phyloP scores from a whole-genome alignment of 2,329 filamentous ascomycete species.

The Sordariomycetes sp. region DNA sequence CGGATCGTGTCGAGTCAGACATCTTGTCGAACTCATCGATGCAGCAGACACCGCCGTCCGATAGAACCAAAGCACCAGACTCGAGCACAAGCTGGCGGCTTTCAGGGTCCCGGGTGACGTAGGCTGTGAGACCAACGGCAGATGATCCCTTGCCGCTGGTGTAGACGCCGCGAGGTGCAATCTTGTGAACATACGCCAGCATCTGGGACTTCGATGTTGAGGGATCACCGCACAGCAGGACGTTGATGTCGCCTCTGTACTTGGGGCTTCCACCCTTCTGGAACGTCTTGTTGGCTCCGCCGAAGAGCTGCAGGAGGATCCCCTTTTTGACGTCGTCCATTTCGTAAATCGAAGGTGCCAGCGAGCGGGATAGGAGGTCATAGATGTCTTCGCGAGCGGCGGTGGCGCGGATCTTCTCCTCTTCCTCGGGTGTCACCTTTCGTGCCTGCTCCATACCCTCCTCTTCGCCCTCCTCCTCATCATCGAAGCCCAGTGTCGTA shows the following conservation, averaged over 20 bases:
- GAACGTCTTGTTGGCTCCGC: slow-evolving; percentile 96
- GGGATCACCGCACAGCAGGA: slow-evolving; percentile 92
- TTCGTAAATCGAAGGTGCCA: slow-evolving; percentile 93
- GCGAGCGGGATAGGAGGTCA: slow-evolving; percentile 78
- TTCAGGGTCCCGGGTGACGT: slow-evolving; percentile 72
- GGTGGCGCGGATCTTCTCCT: slow-evolving; percentile 77
- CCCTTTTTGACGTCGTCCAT: slow-evolving; percentile 99
- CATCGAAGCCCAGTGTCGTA: slow-evolving; percentile 75
- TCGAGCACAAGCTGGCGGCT: slow-evolving; percentile 73
- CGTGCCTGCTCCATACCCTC: slow-evolving; percentile 75
- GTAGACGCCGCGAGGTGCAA: slow-evolving; percentile 80
- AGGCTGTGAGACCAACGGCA: slow-evolving; percentile 72
- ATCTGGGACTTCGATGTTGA: slow-evolving; percentile 96
- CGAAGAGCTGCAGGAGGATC: slow-evolving; percentile 91
- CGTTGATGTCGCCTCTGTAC: slow-evolving; percentile 95
- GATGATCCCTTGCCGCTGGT: slow-evolving; percentile 76
- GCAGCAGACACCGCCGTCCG: slow-evolving; percentile 75
- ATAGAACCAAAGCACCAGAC: slow-evolving; percentile 69
- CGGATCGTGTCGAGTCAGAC: slow-evolving; percentile 69
- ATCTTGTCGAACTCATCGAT: slow-evolving; percentile 86
- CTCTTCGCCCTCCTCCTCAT: slow-evolving; percentile 61
- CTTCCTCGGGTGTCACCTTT: slow-evolving; percentile 77
- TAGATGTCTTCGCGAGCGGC: slow-evolving; percentile 81
- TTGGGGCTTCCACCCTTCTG: slow-evolving; percentile 91
- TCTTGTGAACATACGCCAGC: slow-evolving; percentile 91